A percentile compares a stretch with the other conserved stretches of the same genome.
Conservation (phyloP, 257 asterid genomes). For the Coffea canephora region DNA sequence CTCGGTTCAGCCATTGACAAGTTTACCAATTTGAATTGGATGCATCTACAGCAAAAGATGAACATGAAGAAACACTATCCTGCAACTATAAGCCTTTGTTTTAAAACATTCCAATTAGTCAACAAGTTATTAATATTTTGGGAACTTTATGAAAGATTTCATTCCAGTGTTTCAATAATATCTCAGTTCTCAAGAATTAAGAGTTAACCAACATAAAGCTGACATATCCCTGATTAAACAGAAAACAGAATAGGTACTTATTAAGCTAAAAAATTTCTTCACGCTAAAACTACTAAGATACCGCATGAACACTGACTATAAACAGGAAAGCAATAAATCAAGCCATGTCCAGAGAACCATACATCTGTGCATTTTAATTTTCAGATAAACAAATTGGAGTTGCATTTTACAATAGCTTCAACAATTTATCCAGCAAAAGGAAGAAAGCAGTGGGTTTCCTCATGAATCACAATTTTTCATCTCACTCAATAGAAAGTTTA, state of each 20-base stretch:
- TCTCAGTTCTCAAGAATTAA: not conserved
- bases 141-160: not conserved
- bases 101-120: not conserved
- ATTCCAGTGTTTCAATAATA: not conserved
- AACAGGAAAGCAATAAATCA: not conserved
- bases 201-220: not conserved
- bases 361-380: not conserved
- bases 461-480: not conserved
- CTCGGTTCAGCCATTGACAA: not conserved
- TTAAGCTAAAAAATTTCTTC: too few species aligned
- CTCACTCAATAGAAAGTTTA: not conserved
- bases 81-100: not conserved
- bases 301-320: not conserved
- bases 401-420: not conserved
- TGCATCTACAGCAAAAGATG: not conserved
- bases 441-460: not conserved
- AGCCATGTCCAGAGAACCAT: not conserved
- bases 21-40: not conserved
- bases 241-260: not conserved
- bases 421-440: not conserved
- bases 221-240: not conserved
- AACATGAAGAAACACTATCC: not conserved
- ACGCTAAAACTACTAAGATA: too few species aligned
- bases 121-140: too few species aligned
- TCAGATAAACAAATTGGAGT: not conserved